Percentiles rank a stretch among this genome's conserved stretches.
These are phyloP conservation scores for Exserohilum rostratum DNA, from an alignment of 2,329 filamentous ascomycete genomes.

Conservation along the genomic window DNA sequence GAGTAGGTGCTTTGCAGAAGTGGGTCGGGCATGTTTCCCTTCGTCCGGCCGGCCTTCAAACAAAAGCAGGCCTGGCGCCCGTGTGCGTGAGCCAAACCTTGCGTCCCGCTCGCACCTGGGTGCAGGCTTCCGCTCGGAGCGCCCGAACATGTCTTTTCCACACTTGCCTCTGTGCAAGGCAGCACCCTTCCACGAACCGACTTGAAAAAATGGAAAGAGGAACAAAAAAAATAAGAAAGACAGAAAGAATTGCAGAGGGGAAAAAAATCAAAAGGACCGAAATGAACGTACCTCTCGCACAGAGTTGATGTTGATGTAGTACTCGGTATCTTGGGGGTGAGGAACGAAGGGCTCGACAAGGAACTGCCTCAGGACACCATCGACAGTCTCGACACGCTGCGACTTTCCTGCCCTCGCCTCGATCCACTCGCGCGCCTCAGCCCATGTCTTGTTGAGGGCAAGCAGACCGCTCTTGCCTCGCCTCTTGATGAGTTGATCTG, in stretches of 20 bases:
- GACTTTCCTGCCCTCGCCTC: slow-evolving; percentile 88
- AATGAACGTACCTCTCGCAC: slow-evolving; percentile 88
- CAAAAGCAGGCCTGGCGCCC: slow-evolving; percentile 44
- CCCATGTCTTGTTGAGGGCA: slow-evolving; percentile 95
- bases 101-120: slow-evolving; percentile 18
- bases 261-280: slow-evolving; percentile 23
- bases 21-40: slow-evolving; percentile 48
- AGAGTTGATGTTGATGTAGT: slow-evolving; percentile 99
- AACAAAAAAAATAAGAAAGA: slow-evolving; percentile 1
- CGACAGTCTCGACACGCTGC: slow-evolving; percentile 90
- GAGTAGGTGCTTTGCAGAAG: slow-evolving; percentile 42
- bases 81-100: slow-evolving; percentile 22
- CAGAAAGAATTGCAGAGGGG: slow-evolving; percentile 4
- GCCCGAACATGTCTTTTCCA: slow-evolving; percentile 21
- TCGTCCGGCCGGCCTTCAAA: slow-evolving; percentile 47
- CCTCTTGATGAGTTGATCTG: slow-evolving; percentile 99
- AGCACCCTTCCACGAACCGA: neutral
- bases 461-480: slow-evolving; percentile 98
- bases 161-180: slow-evolving; percentile 4
- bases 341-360: slow-evolving; percentile 98
- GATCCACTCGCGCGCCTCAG: slow-evolving; percentile 93
- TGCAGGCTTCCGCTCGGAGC: slow-evolving; percentile 14
- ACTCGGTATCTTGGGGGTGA: slow-evolving; percentile 93
- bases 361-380: slow-evolving; percentile 90
- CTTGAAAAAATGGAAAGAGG: slow-evolving; percentile 4